These are phyloP conservation scores for Aspergillus ellipticus DNA, from an alignment of 495 filamentous ascomycete species.

Conservation along the genomic window DNA sequence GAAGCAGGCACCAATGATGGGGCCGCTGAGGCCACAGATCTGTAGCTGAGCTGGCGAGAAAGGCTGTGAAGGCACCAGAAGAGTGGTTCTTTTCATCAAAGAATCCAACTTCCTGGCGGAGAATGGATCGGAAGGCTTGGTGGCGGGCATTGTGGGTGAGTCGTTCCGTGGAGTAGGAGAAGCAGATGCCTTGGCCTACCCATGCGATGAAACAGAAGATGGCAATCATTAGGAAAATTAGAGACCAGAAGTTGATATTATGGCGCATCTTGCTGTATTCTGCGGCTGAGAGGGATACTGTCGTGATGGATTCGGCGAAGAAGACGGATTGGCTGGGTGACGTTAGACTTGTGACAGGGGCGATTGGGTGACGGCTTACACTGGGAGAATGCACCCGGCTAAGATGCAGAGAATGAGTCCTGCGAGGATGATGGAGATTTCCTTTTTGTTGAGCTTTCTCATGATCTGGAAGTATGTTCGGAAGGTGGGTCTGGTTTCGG, in stretches of 20 bases:
- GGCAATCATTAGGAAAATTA: slow-evolving; percentile 91
- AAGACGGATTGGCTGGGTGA: slow-evolving; percentile 66
- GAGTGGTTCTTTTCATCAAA: slow-evolving; percentile 81
- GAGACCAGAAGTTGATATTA: slow-evolving; percentile 80
- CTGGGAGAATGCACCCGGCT: neutral
- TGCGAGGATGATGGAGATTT: neutral
- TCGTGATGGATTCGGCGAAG: slow-evolving; percentile 79
- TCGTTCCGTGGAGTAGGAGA: slow-evolving; percentile 78
- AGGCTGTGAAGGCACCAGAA: slow-evolving; percentile 74
- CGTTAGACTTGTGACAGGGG: slow-evolving; percentile 27
- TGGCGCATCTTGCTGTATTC: slow-evolving; percentile 51
- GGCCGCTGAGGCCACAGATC: slow-evolving; percentile 48
- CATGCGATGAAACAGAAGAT: slow-evolving; percentile 68
- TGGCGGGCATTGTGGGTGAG: slow-evolving; percentile 77
- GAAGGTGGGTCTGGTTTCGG: neutral
- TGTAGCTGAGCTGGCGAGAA: slow-evolving; percentile 78
- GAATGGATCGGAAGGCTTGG: slow-evolving; percentile 74
- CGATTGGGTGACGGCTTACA: neutral
- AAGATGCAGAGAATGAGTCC: neutral
- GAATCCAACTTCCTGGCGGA: slow-evolving; percentile 85
- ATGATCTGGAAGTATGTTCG: neutral
- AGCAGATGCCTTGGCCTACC: slow-evolving; percentile 62
- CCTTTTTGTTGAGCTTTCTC: neutral
- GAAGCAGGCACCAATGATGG: slow-evolving; percentile 26
- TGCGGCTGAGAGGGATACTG: slow-evolving; percentile 50